Conservation (phyloP, 2,329 filamentous ascomycete genomes). For the Plectosphaerella sp. region DNA sequence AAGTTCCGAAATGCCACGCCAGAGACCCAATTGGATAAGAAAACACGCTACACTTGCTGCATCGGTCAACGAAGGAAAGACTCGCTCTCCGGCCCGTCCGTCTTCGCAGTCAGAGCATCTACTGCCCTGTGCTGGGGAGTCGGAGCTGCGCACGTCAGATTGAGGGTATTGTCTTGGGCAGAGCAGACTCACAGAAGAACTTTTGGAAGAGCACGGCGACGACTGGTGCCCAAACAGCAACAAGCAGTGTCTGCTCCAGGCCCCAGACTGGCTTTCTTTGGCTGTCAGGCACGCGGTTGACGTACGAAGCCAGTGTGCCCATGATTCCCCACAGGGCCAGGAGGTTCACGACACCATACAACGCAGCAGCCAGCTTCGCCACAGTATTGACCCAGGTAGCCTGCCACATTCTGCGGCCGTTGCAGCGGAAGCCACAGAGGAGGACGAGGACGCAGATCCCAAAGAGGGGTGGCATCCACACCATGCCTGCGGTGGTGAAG, state of each 20-base stretch:
- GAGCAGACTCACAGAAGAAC: slow-evolving; percentile 1
- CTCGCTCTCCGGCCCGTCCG: no score
- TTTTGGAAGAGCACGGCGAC: slow-evolving; percentile 1
- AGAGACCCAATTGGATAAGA: no score
- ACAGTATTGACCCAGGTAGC: slow-evolving; percentile 1
- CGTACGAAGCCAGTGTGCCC: slow-evolving; percentile 2
- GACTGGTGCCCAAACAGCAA: slow-evolving; percentile 4
- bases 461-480: slow-evolving; percentile 10
- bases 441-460: slow-evolving; percentile 5
- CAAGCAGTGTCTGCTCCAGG: slow-evolving; percentile 5
- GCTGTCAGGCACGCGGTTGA: neutral
- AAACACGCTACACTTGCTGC: no score
- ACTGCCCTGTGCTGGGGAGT: no score
- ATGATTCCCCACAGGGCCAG: slow-evolving; percentile 8
- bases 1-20: no score
- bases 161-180: no score
- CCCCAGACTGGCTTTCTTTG: slow-evolving; percentile 1
- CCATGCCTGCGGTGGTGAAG: slow-evolving; percentile 8
- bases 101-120: no score
- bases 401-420: slow-evolving; percentile 8
- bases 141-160: no score
- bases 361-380: neutral
- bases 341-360: slow-evolving; percentile 6
- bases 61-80: no score
- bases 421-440: slow-evolving; percentile 7